Percentiles rank a stretch among this genome's conserved stretches.
These are phyloP conservation scores for Exophiala dermatitidis DNA, from an alignment of 2,329 filamentous ascomycete species.

Conservation along the genomic window DNA sequence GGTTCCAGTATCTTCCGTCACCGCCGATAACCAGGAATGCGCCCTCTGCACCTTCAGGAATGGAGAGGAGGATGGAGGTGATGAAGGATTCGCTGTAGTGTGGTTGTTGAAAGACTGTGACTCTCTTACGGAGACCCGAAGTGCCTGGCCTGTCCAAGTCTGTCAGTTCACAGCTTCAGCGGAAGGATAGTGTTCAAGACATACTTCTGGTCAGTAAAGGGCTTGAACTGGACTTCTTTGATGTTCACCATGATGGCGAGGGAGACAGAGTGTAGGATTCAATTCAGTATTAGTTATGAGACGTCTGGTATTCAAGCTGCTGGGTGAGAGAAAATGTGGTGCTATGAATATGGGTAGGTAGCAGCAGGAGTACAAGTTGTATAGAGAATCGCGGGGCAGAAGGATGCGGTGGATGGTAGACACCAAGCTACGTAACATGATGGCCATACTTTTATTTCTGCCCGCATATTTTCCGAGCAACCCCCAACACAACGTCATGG, in stretches of 20 bases:
- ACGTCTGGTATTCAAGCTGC: background rate
- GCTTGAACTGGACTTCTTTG: conserved; percentile 72
- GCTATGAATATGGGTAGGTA: background rate
- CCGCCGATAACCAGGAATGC: conserved; percentile 93
- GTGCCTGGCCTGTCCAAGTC: conserved; percentile 43
- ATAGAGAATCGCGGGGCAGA: background rate
- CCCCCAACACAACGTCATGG: background rate
- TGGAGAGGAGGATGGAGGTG: conserved; percentile 87
- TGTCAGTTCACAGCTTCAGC: conserved; percentile 10
- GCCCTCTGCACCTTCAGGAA: conserved; percentile 84
- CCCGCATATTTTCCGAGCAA: background rate
- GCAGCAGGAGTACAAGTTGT: no score
- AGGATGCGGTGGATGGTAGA: background rate
- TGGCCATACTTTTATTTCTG: background rate
- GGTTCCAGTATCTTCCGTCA: conserved; percentile 95
- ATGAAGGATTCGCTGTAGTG: conserved; percentile 97
- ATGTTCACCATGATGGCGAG: conserved; percentile 29
- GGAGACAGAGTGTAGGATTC: background rate
- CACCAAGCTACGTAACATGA: background rate
- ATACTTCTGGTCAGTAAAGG: conserved; percentile 97
- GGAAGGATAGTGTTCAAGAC: conserved; percentile 39
- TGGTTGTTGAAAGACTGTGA: conserved; percentile 89
- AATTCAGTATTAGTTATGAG: background rate
- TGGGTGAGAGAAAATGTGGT: background rate
- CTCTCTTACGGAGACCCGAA: conserved; percentile 97